These are phyloP conservation scores for Stropharia rugosoannulata DNA, from an alignment of 768 basidiomycete genomes.

Conservation along the genomic window DNA sequence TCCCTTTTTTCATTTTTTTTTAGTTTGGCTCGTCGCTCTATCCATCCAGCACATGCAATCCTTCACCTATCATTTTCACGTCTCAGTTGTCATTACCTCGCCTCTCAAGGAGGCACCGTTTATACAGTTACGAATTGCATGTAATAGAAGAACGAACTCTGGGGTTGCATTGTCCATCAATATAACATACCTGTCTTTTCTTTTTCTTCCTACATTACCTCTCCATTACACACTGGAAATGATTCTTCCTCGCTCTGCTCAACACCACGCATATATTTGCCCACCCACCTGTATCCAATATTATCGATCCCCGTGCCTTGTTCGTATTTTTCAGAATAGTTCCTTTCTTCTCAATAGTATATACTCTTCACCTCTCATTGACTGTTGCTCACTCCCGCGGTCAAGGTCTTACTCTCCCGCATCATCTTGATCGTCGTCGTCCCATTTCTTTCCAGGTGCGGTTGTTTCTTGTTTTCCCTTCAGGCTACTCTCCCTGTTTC, in stretches of 20 bases:
- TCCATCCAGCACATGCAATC: constrained; percentile 48
- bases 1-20: constrained; percentile 18
- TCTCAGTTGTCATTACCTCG: constrained; percentile 27
- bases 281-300: neutral
- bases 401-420: too few species aligned
- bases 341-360: constrained; percentile 6
- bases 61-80: constrained; percentile 26
- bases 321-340: neutral
- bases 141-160: constrained; percentile 45
- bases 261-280: neutral
- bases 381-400: neutral
- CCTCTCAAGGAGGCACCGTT: constrained; percentile 76
- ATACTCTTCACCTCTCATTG: neutral
- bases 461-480: too few species aligned
- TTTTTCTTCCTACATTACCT: neutral
- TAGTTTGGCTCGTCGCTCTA: constrained; percentile 25
- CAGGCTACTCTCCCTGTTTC: too few species aligned
- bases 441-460: too few species aligned
- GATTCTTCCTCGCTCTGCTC: neutral
- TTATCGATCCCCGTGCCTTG: neutral
- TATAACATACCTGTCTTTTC: constrained; percentile 5
- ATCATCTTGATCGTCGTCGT: too few species aligned
- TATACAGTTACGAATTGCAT: constrained; percentile 51
- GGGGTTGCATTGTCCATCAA: constrained; percentile 1
- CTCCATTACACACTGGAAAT: neutral